Evolutionary conservation across 331 rosid species (phyloP), one percentile per base, ranked within the genome.

Genomic region (Quercus lobata): DNA sequence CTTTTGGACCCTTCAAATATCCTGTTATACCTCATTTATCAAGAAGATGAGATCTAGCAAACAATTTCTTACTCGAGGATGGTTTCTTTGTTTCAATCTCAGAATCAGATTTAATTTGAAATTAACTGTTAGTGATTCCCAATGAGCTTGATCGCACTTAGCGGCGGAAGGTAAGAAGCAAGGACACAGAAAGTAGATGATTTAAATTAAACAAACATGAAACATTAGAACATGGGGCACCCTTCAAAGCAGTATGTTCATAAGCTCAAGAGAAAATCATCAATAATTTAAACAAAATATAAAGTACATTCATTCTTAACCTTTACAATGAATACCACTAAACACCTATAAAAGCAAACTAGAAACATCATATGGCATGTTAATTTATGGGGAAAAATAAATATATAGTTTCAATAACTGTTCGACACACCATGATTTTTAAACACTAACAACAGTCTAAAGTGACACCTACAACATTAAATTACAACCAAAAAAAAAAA

Each of bases 401-500:
- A 77, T 72, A 60, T 70, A 77, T 55, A 70, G 41, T 25, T 58
- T 32, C 74, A 73, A 78, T 49, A 55, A 52, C 25, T 72, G 53
- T 22, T 77, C 18, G 12, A 34, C 71, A 60, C 71, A 66, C n/a
- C 66, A 41, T 53, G 35, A 76, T 35, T 25, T 9, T 69, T 27
- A 29, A 69, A 66, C 78, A 25, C 76, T 57, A 30, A 61, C 57
- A 32, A 44, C 25, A 63, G 19, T 61, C 77, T 16, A 35, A 49
- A 60, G 52, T 60, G 73, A 75, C 30, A 34, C n/a, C 84, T 82
- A 53, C 57, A n/a, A 18, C 69, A 57, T 5, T 24, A 27, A 66
- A 79, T 37, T 73, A 76, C 68, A 88, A 41, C 49, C 14, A 41
- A 41, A 75, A 9, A 74, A 76, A 66, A 82, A 41, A 61, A 41